Evolutionary conservation across 169 alveolate species (phyloP).

Genomic region (Miamiensis avidus): DNA sequence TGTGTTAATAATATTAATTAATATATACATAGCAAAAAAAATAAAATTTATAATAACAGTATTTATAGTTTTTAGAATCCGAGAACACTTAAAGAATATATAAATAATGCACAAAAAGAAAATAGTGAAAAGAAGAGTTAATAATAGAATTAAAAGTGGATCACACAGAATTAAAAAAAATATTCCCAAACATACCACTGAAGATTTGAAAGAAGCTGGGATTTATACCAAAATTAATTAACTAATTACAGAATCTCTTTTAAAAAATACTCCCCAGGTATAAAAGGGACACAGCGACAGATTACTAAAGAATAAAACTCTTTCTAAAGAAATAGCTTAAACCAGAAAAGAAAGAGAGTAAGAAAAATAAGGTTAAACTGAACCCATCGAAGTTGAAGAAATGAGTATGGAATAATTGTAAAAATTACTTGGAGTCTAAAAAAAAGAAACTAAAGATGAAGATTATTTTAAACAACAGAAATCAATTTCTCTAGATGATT

Average conservation of each 20-base stretch:
- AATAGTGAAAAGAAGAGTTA: neutral
- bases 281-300: neutral
- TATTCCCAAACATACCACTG: neutral
- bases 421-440: conserved; percentile 18
- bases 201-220: neutral
- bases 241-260: neutral
- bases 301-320: no score
- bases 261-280: neutral
- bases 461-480: conserved; percentile 19
- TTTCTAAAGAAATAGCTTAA: neutral
- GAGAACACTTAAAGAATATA: no score
- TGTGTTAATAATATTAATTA: no score
- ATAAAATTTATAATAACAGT: no score
- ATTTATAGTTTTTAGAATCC: no score
- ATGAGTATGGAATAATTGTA: conserved; percentile 20
- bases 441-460: conserved; percentile 2
- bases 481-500: conserved; percentile 38
- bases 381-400: conserved; percentile 28
- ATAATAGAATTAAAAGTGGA: neutral
- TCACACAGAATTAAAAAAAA: no score
- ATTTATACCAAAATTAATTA: no score
- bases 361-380: neutral
- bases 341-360: conserved; percentile 5
- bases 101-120: neutral
- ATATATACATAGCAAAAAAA: no score